A percentile compares a stretch with the other conserved stretches of the same genome.
Conservation (phyloP, 2,329 filamentous ascomycete species). For the Thelonectria olida region DNA sequence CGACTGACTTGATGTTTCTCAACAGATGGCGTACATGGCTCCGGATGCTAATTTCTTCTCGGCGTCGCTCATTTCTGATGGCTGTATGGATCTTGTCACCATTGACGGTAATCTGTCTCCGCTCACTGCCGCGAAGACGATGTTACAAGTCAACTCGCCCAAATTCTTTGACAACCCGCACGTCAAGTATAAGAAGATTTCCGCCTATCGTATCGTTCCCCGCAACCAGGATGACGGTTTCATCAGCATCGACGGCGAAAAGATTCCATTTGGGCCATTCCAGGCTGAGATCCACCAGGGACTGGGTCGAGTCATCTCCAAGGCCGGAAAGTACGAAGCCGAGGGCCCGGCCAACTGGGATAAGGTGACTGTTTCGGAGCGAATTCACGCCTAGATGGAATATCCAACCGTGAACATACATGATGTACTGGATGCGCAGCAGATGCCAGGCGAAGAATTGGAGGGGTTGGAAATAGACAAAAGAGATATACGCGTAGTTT, state of each 20-base stretch:
- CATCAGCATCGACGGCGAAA: conserved; percentile 94
- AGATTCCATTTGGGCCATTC: conserved; percentile 85
- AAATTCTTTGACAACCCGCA: conserved; percentile 82
- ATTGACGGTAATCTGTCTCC: conserved; percentile 80
- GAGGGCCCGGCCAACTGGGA: conserved; percentile 64
- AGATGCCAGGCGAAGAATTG: neutral
- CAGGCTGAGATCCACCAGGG: conserved; percentile 89
- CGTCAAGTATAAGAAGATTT: conserved; percentile 84
- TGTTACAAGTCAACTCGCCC: conserved; percentile 76
- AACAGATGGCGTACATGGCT: conserved; percentile 88
- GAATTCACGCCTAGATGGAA: conserved; percentile 36
- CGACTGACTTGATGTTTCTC: conserved; percentile 24
- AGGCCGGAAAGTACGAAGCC: conserved; percentile 76
- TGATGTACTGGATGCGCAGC: neutral
- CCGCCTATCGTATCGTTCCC: conserved; percentile 87
- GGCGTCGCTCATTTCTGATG: conserved; percentile 83
- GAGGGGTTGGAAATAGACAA: neutral
- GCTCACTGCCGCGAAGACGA: conserved; percentile 71
- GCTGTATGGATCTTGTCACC: conserved; percentile 84
- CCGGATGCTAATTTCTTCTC: conserved; percentile 89
- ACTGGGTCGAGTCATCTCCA: conserved; percentile 85
- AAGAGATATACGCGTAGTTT: conserved; percentile 8
- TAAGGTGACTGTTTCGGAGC: conserved; percentile 45
- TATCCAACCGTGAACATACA: neutral
- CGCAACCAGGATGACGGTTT: conserved; percentile 76